phyloP scores from a whole-genome alignment of 129 eudicot genomes.

The Oenanthe sinensis region DNA sequence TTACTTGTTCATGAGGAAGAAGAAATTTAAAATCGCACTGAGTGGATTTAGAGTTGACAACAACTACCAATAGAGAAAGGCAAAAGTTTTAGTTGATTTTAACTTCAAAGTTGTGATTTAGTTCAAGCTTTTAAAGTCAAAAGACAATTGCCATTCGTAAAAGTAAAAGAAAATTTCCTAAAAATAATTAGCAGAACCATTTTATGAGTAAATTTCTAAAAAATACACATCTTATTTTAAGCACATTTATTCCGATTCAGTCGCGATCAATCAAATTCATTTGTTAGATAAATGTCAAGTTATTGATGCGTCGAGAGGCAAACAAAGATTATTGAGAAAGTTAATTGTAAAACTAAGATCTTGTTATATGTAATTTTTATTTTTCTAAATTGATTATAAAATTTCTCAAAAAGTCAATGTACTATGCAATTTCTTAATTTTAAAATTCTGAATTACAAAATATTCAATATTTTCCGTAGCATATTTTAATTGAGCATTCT shows the following conservation, averaged over 20 bases:
- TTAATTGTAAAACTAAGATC: not conserved
- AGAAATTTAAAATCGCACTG: not conserved
- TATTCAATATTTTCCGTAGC: too few species aligned
- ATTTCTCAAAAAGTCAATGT: not conserved
- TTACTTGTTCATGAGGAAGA: not conserved
- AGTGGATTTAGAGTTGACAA: constrained; percentile 2
- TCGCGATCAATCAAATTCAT: not conserved
- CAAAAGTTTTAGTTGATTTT: not conserved
- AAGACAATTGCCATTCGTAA: not conserved
- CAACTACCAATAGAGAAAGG: not conserved
- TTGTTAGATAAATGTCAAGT: not conserved
- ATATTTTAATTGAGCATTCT: too few species aligned
- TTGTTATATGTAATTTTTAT: not conserved
- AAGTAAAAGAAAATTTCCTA: not conserved
- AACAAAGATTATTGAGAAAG: not conserved
- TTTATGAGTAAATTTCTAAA: not conserved
- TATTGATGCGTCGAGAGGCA: not conserved
- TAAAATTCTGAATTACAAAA: too few species aligned
- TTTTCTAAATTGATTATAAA: not conserved
- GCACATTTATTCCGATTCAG: not conserved
- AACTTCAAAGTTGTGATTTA: not conserved
- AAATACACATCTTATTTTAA: not conserved
- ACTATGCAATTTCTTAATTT: too few species aligned
- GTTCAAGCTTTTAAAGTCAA: not conserved
- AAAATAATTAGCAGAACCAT: not conserved